phyloP scores from a whole-genome alignment of 208 protist genomes.

The Wallacemonas sp. region DNA sequence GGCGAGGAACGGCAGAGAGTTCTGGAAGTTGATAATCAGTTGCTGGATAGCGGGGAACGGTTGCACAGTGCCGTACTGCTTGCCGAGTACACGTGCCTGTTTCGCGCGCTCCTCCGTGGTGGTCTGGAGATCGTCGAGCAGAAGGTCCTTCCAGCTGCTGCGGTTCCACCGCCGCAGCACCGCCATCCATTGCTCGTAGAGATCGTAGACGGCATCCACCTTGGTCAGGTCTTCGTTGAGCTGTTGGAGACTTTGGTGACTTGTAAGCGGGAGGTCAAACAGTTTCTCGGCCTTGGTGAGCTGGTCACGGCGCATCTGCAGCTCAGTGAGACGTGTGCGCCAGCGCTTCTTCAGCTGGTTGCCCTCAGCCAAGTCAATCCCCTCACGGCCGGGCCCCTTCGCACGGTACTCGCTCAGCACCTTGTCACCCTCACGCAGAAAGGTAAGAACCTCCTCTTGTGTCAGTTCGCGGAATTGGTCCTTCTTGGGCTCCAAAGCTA shows the following conservation, averaged over 20 bases:
- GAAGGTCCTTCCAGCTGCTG: slow-evolving; percentile 97
- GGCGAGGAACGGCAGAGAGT: slow-evolving; percentile 95
- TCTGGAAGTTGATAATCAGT: slow-evolving; percentile 94
- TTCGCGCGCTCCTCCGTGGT: slow-evolving; percentile 93
- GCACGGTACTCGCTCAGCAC: slow-evolving; percentile 74
- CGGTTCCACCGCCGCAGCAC: slow-evolving; percentile 94
- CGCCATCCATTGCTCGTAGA: slow-evolving; percentile 93
- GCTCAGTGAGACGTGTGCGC: slow-evolving; percentile 67
- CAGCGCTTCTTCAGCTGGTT: slow-evolving; percentile 90
- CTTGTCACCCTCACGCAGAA: slow-evolving; percentile 55
- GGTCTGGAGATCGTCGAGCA: slow-evolving; percentile 93
- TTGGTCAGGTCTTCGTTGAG: slow-evolving; percentile 91
- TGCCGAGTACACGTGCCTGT: slow-evolving; percentile 80
- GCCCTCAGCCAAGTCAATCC: slow-evolving; percentile 91
- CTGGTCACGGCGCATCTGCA: slow-evolving; percentile 84
- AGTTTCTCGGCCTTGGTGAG: slow-evolving; percentile 96
- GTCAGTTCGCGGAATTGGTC: slow-evolving; percentile 94
- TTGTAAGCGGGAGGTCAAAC: slow-evolving; percentile 95
- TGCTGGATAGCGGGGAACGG: slow-evolving; percentile 92
- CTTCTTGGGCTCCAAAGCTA: slow-evolving; percentile 92
- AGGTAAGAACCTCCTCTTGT: slow-evolving; percentile 83
- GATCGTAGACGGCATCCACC: slow-evolving; percentile 92
- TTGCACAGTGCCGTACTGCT: slow-evolving; percentile 84
- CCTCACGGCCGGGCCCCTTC: slow-evolving; percentile 80
- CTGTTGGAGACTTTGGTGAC: slow-evolving; percentile 90